These are phyloP conservation scores for Mentha longifolia DNA, from an alignment of 257 asterid species.

Conservation along the genomic window DNA sequence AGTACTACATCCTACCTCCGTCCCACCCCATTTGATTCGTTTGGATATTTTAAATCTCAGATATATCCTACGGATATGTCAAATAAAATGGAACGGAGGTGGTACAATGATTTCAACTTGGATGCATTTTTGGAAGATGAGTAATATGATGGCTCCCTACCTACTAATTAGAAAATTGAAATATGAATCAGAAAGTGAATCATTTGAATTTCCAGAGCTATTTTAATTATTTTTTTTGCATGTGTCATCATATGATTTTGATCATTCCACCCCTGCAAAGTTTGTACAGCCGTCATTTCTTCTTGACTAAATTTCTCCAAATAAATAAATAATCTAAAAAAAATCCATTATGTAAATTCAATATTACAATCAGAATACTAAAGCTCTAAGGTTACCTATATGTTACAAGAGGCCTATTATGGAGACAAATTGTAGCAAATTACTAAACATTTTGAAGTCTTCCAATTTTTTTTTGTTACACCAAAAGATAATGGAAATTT, in stretches of 20 bases:
- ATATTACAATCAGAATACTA: conserved; percentile 20
- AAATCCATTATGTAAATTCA: not conserved
- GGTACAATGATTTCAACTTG: conserved; percentile 40
- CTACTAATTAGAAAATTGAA: conserved; percentile 38
- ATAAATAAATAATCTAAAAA: too few species aligned
- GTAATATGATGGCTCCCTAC: conserved; percentile 37
- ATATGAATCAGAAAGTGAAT: conserved; percentile 37
- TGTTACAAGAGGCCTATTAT: conserved; percentile 1
- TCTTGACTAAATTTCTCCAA: conserved; percentile 32
- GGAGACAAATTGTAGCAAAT: not conserved
- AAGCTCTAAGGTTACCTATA: not conserved
- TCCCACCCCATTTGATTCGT: too few species aligned
- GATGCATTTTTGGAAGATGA: conserved; percentile 35
- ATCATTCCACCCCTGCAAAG: conserved; percentile 42
- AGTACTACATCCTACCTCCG: not conserved
- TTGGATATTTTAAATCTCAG: too few species aligned
- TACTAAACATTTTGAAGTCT: not conserved
- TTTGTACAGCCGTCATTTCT: conserved; percentile 51
- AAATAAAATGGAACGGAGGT: not conserved
- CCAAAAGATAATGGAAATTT: not conserved
- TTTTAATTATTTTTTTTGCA: conserved; percentile 3
- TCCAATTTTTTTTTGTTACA: not conserved
- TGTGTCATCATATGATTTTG: conserved; percentile 41
- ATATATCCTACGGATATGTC: too few species aligned
- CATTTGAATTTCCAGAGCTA: conserved; percentile 30